Percentiles rank a stretch among this genome's conserved stretches.
These are phyloP conservation scores for Elongisporangium senticosum DNA, from an alignment of 352 stramenopile species.

Conservation along the genomic window DNA sequence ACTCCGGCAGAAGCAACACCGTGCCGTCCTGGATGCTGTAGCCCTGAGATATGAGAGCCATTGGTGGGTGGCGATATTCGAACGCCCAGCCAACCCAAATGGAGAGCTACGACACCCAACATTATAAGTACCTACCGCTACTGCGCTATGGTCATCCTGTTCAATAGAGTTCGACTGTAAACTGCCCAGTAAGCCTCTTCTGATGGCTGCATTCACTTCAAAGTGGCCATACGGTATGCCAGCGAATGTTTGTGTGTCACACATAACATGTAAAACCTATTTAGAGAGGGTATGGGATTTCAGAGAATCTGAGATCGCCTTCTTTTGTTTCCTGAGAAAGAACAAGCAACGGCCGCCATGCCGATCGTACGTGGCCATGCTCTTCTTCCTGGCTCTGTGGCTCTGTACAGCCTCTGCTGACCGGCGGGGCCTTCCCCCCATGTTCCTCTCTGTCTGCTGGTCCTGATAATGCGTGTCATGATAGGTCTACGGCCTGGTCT, in stretches of 20 bases:
- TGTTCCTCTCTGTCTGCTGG: not conserved
- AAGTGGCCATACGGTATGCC: no score
- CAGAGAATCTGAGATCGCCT: not conserved
- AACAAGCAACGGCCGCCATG: constrained; percentile 14
- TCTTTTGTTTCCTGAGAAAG: not conserved
- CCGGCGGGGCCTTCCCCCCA: not conserved
- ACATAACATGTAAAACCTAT: no score
- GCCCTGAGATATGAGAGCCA: not conserved
- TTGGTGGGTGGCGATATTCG: not conserved
- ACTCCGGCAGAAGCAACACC: not conserved
- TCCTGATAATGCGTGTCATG: not conserved
- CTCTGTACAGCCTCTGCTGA: not conserved
- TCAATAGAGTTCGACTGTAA: not conserved
- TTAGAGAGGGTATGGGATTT: not conserved
- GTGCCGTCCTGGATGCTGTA: not conserved
- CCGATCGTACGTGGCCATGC: constrained; percentile 24
- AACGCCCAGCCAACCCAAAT: no score
- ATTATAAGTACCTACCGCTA: no score
- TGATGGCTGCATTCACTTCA: not conserved
- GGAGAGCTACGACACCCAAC: no score
- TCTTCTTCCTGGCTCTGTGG: not conserved
- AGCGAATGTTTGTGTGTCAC: no score
- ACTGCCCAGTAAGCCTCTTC: not conserved
- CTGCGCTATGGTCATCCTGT: no score
- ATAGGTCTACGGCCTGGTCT: constrained; percentile 95